phyloP scores from a whole-genome alignment of 805 yeast species.

The Metschnikowia picachoensis region DNA sequence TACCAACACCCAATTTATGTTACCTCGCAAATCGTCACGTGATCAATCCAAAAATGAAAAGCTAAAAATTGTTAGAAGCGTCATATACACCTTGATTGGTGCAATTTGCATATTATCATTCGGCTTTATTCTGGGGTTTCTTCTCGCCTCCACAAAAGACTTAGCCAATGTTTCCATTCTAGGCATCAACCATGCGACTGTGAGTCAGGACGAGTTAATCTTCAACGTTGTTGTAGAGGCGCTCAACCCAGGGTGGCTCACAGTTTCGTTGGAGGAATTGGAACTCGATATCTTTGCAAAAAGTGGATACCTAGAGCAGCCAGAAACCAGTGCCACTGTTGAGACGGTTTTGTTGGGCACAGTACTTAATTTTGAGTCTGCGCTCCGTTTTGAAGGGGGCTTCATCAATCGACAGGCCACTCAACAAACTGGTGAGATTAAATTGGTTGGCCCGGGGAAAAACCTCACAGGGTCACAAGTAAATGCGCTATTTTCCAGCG shows the following conservation, averaged over 20 bases:
- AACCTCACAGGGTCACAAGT: slow-evolving; percentile 28
- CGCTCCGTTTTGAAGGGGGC: slow-evolving; percentile 73
- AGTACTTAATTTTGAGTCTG: slow-evolving; percentile 61
- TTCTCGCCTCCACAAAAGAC: slow-evolving; percentile 83
- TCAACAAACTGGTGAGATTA: slow-evolving; percentile 64
- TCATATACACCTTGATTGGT: slow-evolving; percentile 42
- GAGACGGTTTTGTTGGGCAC: slow-evolving; percentile 79
- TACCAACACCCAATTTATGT: slow-evolving; percentile 22
- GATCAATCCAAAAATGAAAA: slow-evolving; percentile 9
- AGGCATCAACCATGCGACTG: slow-evolving; percentile 65
- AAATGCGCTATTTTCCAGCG: not conserved
- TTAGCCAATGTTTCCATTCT: slow-evolving; percentile 60
- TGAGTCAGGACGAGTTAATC: slow-evolving; percentile 78
- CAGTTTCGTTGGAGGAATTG: slow-evolving; percentile 57
- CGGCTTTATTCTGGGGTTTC: slow-evolving; percentile 80
- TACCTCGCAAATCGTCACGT: slow-evolving; percentile 29
- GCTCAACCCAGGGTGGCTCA: slow-evolving; percentile 81
- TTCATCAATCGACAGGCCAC: slow-evolving; percentile 60
- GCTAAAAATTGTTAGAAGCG: slow-evolving; percentile 26
- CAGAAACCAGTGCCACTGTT: slow-evolving; percentile 16
- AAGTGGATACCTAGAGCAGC: slow-evolving; percentile 42
- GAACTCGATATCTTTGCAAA: slow-evolving; percentile 86
- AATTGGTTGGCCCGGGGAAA: slow-evolving; percentile 68
- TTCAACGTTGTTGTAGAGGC: slow-evolving; percentile 78
- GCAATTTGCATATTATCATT: slow-evolving; percentile 53